Evolutionary conservation across 2,329 filamentous ascomycete genomes (phyloP).

Genomic region (Cladophialophora bantiana): DNA sequence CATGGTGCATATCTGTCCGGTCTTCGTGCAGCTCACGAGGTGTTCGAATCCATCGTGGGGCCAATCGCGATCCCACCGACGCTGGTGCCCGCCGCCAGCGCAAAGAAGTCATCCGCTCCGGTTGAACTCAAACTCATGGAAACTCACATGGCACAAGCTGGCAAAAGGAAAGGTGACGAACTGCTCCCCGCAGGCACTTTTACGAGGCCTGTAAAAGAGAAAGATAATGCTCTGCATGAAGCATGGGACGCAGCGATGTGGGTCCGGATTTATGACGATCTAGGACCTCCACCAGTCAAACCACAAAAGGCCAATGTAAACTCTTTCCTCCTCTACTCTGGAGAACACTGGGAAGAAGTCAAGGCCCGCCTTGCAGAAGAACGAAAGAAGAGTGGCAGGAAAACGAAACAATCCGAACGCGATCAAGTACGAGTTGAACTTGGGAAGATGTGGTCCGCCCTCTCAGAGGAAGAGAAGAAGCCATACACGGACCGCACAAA

Average conservation of each 20-base stretch:
- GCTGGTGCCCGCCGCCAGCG: constrained; percentile 69
- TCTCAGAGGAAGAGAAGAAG: constrained; percentile 70
- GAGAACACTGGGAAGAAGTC: constrained; percentile 69
- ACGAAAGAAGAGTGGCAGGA: constrained; percentile 58
- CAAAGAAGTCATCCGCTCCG: constrained; percentile 30
- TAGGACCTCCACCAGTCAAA: constrained; percentile 77
- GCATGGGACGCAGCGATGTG: constrained; percentile 66
- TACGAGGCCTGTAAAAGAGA: constrained; percentile 39
- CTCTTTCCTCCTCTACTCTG: constrained; percentile 89
- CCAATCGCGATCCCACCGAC: constrained; percentile 79
- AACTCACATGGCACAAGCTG: constrained; percentile 37
- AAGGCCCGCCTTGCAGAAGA: constrained; percentile 73
- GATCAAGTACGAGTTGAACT: constrained; percentile 83
- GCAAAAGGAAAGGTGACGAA: constrained; percentile 42
- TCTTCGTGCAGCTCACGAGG: constrained; percentile 83
- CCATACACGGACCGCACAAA: constrained; percentile 80
- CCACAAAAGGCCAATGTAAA: constrained; percentile 79
- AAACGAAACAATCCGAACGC: constrained; percentile 66
- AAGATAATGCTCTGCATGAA: constrained; percentile 47
- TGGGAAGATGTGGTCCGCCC: constrained; percentile 89
- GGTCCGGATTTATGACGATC: constrained; percentile 62
- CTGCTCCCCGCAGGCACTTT: constrained; percentile 39
- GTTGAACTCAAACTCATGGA: constrained; percentile 49
- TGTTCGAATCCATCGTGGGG: constrained; percentile 80
- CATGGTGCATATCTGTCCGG: constrained; percentile 96